These are phyloP conservation scores for Hymenoscyphus scutula DNA, from an alignment of 2,329 filamentous ascomycete genomes.

Conservation along the genomic window DNA sequence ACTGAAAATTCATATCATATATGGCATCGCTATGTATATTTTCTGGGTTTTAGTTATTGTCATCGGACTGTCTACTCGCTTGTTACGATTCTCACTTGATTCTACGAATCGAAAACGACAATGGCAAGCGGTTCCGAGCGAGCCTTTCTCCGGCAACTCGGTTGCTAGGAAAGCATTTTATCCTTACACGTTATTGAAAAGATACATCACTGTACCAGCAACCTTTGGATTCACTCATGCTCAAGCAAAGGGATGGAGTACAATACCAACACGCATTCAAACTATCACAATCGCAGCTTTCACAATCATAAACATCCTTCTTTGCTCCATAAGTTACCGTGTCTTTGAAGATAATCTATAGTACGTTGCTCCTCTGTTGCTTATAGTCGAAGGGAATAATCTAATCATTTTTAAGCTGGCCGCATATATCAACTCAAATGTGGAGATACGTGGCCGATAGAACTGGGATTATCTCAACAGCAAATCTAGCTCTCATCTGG, in stretches of 20 bases:
- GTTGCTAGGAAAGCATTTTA: not conserved
- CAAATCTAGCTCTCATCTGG: constrained; percentile 64
- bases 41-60: constrained; percentile 44
- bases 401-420: constrained; percentile 35
- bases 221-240: constrained; percentile 45
- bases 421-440: constrained; percentile 34
- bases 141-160: not conserved
- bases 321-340: constrained; percentile 9
- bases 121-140: not conserved
- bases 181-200: constrained; percentile 35
- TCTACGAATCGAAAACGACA: not conserved
- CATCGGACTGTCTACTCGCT: constrained; percentile 39
- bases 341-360: constrained; percentile 10
- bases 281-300: constrained; percentile 42
- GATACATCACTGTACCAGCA: constrained; percentile 41
- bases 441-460: constrained; percentile 60
- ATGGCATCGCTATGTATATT: constrained; percentile 41
- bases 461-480: constrained; percentile 61
- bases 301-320: constrained; percentile 39
- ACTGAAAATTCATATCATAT: constrained; percentile 37
- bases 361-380: not conserved
- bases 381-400: not conserved
- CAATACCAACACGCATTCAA: constrained; percentile 45
- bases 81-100: constrained; percentile 18
- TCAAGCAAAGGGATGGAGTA: constrained; percentile 27